Evolutionary conservation across 176 grass and related monocot genomes (phyloP), one percentile per base, ranked within the genome.

Genomic region (Pontederia crassipes): DNA sequence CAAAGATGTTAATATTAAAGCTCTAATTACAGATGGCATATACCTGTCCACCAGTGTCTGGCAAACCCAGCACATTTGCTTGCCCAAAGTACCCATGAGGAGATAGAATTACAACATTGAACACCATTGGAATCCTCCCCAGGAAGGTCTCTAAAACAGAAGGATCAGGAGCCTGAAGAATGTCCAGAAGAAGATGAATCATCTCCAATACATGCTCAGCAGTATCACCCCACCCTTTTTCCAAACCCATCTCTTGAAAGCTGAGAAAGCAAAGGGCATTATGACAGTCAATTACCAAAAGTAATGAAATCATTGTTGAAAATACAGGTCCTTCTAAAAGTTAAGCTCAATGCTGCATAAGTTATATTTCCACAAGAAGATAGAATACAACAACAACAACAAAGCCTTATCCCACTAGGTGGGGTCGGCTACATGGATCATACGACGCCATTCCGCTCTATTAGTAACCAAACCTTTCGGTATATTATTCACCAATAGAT

Each of bases 41-140:
- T 88, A 98, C 87, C 81, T 98, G 93, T 56, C 93, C 93, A 73
- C 84, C 93, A 46, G 93, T 98, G 75, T 98, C 93, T 47, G 93
- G 93, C 82, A 98, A 79, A 50, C 93, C 93, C 50, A 98, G 78
- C 27, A 92, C 93, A 83, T 98, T 98, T 58, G 93, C 87, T 88
- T 98, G 93, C 65, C 93, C 93, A 10, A 98, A 98, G 63, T 98
- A 92, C 48, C 93, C 93, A 81, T 92, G 93, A 40, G 87, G 87
- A 59, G 87, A 98, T 46, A 98, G 69, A 63, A 98, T 82, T 20
- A 92, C 93, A 67, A 98, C 93, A 65, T 89, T 92, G 78, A 98
- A 98, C 64, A 98, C 89, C 93, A 98, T 98, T 10, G 93, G 87
- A 28, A 98, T 81, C 55, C 87, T 87, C 57, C 93, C 93, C 17